Percentiles rank a stretch among this genome's conserved stretches.
Evolutionary conservation across 179 eudicot species (phyloP).

Genomic region (Sideroxylon spinosum): DNA sequence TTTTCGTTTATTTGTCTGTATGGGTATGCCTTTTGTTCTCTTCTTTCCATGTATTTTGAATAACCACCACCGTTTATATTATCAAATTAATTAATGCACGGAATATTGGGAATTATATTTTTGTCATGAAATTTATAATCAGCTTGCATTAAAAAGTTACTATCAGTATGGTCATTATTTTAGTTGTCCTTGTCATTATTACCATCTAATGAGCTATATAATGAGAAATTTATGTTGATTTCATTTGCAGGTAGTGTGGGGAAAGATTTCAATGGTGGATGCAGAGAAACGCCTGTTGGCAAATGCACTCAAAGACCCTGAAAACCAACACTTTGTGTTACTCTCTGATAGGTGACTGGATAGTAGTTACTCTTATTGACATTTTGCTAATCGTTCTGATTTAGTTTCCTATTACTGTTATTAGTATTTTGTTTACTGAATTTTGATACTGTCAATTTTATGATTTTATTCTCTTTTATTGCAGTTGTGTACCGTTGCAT

Average conservation of each 20-base stretch:
- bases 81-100: not conserved
- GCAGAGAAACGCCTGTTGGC: conserved; percentile 91
- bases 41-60: not conserved
- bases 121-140: not conserved
- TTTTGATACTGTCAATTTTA: not conserved
- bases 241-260: conserved; percentile 77
- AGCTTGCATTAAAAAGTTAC: no score
- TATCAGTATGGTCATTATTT: no score
- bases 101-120: not conserved
- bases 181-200: not conserved
- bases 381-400: not conserved
- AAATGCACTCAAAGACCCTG: conserved; percentile 78
- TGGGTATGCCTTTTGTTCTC: no score
- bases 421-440: conserved; percentile 5
- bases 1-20: no score
- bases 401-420: not conserved
- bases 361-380: not conserved
- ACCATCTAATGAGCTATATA: not conserved
- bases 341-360: conserved; percentile 83
- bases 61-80: not conserved
- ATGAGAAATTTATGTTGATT: conserved; percentile 14
- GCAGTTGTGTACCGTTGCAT: conserved; percentile 91
- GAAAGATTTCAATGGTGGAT: conserved; percentile 91
- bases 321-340: conserved; percentile 82
- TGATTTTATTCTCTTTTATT: conserved; percentile 20